Evolutionary conservation across 73 alveolate genomes (phyloP), one percentile per base, ranked within the genome.

Genomic region (Paramecium tetraurelia): DNA sequence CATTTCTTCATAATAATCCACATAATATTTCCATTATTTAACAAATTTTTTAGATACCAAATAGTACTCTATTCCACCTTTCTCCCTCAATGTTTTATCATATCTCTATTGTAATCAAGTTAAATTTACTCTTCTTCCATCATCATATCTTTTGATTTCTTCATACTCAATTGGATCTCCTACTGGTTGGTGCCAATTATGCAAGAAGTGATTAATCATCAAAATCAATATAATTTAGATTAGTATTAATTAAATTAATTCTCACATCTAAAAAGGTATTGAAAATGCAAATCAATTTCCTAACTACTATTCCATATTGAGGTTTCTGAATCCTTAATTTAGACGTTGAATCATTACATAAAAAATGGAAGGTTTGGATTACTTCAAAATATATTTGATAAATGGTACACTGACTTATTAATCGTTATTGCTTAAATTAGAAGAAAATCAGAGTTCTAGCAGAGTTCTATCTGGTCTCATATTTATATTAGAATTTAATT

Each of bases 61-160:
- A 72, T 72, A 72, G 46, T 72, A 72, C 59, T 72, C 86, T 21
- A 33, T 36, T 18, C 86, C 86, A 33, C 86, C 86, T 36, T 72
- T 72, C 33, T 72, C 57, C 20, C 86, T 72, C n/a, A 72, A 35
- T 29, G 86, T 36, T 72, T 72, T 36, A 20, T 72, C 86, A 21
- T 29, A 22, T 31, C 33, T 72, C 86, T 72, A 70, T 29, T 11
- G 21, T 63, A n/a, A 63, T 63, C 24, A 31, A 7, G 9, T 63
- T n/a, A 53, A 31, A 63, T 27, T 31, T 63, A 63, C 84, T 63
- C 84, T 63, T 63, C 84, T 63, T 63, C 84, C 84, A 12, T 63
- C 84, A 63, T 63, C 84, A 63, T 63, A 63, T 24, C 24, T 53
- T 53, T 5, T 53, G 14, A 53, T 53, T 53, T 53, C 69, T 53